These are phyloP conservation scores for Linum usitatissimum DNA, from an alignment of 345 rosid species.

Conservation along the genomic window DNA sequence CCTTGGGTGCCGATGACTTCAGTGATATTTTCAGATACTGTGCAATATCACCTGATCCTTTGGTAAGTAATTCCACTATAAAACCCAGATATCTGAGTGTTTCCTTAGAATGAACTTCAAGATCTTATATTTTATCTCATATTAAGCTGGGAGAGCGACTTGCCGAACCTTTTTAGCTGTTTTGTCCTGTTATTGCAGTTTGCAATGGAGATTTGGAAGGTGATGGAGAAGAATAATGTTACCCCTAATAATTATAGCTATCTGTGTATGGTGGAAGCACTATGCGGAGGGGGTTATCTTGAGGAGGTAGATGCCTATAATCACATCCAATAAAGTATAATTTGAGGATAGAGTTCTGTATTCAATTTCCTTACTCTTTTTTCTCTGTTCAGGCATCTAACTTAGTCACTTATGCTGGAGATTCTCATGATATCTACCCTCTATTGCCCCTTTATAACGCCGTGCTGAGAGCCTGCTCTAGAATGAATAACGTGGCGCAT, in stretches of 20 bases:
- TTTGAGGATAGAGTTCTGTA: not conserved
- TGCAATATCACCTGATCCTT: slow-evolving; percentile 57
- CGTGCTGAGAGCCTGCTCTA: slow-evolving; percentile 49
- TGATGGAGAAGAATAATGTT: slow-evolving; percentile 50
- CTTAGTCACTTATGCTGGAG: slow-evolving; percentile 42
- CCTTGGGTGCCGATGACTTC: slow-evolving; percentile 35
- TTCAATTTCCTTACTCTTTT: not conserved
- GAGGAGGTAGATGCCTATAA: slow-evolving; percentile 44
- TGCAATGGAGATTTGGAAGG: slow-evolving; percentile 73
- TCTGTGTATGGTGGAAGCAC: slow-evolving; percentile 49
- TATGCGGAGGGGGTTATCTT: slow-evolving; percentile 70
- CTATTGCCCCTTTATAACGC: slow-evolving; percentile 43
- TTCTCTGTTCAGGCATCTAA: slow-evolving; percentile 49
- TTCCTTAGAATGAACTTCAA: not conserved
- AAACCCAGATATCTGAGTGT: slow-evolving; percentile 10
- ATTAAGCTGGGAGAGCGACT: not conserved
- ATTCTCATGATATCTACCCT: slow-evolving; percentile 32
- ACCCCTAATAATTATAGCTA: slow-evolving; percentile 28
- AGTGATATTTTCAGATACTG: slow-evolving; percentile 46
- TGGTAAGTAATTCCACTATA: slow-evolving; percentile 38
- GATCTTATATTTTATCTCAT: not conserved
- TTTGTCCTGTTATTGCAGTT: slow-evolving; percentile 40
- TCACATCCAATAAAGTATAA: slow-evolving; percentile 2
- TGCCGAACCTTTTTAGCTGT: not conserved
- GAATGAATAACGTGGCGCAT: slow-evolving; percentile 23